Percentiles rank a stretch among this genome's conserved stretches.
Conservation (phyloP, 495 filamentous ascomycete genomes). For the Usnea hakonensis region DNA sequence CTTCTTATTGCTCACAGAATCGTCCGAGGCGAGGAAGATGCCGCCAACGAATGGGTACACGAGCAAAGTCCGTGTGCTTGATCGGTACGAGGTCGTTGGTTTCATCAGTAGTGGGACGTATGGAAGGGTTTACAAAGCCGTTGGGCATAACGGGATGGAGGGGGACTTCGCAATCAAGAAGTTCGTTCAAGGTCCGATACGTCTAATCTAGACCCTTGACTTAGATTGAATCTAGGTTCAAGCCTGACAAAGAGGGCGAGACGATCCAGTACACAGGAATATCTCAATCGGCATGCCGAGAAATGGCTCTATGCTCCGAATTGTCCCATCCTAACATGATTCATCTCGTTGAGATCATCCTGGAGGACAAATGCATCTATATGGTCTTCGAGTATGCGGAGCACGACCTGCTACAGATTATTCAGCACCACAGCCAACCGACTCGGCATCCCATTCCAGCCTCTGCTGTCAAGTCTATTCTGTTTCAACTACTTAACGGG, state of each 20-base stretch:
- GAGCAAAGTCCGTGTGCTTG: conserved; percentile 80
- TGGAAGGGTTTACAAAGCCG: conserved; percentile 93
- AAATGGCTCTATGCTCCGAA: conserved; percentile 98
- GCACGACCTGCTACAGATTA: conserved; percentile 93
- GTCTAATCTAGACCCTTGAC: not conserved
- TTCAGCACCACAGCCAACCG: conserved; percentile 92
- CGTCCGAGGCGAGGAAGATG: conserved; percentile 33
- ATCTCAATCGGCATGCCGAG: conserved; percentile 91
- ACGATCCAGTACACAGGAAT: conserved; percentile 91
- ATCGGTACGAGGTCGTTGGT: conserved; percentile 89
- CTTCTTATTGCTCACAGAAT: conserved; percentile 14
- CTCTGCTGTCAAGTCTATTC: conserved; percentile 76
- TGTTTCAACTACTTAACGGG: conserved; percentile 91
- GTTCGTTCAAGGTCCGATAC: conserved; percentile 30
- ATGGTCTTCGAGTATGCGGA: conserved; percentile 99
- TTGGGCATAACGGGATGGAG: conserved; percentile 64
- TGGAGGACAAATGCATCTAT: conserved; percentile 98
- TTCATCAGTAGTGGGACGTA: conserved; percentile 99
- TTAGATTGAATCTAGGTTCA: conserved; percentile 59
- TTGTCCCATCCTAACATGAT: conserved; percentile 86
- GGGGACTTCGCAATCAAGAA: conserved; percentile 96
- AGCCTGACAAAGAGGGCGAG: conserved; percentile 98
- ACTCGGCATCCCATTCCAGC: conserved; percentile 82
- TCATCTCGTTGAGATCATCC: conserved; percentile 85
- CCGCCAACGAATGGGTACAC: conserved; percentile 51